Conservation (phyloP, 2,329 filamentous ascomycete genomes). For the Colletotrichum tanaceti region DNA sequence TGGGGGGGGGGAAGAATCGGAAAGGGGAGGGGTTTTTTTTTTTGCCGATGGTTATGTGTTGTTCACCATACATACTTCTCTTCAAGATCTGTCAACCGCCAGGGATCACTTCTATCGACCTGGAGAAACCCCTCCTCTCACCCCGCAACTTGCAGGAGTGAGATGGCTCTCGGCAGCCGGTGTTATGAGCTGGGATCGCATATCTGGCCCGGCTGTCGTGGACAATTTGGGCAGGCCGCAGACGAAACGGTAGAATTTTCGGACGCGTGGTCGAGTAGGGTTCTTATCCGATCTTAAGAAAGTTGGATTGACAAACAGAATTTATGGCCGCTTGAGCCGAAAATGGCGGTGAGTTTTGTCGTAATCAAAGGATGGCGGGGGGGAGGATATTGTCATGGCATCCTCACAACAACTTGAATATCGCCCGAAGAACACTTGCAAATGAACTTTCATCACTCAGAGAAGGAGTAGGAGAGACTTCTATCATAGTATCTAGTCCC, state of each 20-base stretch:
- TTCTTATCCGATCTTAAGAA: neutral
- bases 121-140: neutral
- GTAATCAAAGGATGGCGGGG: too few relatives aligned
- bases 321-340: too few relatives aligned
- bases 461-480: too few relatives aligned
- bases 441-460: neutral
- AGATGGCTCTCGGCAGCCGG: neutral
- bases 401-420: too few relatives aligned
- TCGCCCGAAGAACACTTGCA: neutral
- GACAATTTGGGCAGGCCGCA: neutral
- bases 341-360: neutral
- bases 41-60: conserved; percentile 7
- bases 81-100: neutral
- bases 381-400: neutral
- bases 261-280: neutral
- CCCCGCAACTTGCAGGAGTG: conserved; percentile 12
- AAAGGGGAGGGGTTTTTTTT: neutral
- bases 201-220: neutral
- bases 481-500: too few relatives aligned
- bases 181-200: neutral
- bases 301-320: neutral
- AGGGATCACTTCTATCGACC: too few relatives aligned
- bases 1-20: neutral
- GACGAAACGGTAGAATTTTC: neutral
- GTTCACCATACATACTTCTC: neutral